A percentile compares a stretch with the other conserved stretches of the same genome.
Conservation (phyloP, 2,329 filamentous ascomycete genomes). For the Phialophora tarda region DNA sequence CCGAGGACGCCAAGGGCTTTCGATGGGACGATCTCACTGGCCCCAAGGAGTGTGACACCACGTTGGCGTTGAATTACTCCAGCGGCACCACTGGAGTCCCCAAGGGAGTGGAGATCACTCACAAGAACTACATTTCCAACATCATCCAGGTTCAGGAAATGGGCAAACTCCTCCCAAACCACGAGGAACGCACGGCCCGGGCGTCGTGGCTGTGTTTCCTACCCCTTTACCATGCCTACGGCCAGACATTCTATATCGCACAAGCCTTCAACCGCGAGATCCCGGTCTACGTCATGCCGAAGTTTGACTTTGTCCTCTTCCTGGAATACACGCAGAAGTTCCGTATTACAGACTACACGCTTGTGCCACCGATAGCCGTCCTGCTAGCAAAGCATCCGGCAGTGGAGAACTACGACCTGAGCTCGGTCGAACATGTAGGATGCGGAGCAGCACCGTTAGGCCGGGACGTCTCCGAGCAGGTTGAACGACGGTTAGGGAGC, state of each 20-base stretch:
- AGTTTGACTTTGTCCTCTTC: conserved; percentile 76
- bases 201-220: conserved; percentile 68
- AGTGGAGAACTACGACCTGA: conserved; percentile 70
- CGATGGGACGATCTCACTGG: conserved; percentile 43
- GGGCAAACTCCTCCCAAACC: conserved; percentile 54
- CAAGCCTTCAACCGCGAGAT: conserved; percentile 61
- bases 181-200: conserved; percentile 51
- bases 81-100: conserved; percentile 76
- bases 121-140: conserved; percentile 76
- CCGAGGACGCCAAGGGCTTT: conserved; percentile 36
- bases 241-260: conserved; percentile 73
- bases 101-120: conserved; percentile 83
- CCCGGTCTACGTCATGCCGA: conserved; percentile 77
- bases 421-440: conserved; percentile 63
- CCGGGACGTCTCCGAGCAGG: conserved; percentile 62
- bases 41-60: conserved; percentile 52
- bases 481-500: conserved; percentile 62
- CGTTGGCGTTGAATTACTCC: conserved; percentile 75
- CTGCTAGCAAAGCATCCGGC: conserved; percentile 73
- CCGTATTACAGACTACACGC: conserved; percentile 68
- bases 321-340: conserved; percentile 70
- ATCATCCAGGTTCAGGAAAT: conserved; percentile 32
- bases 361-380: conserved; percentile 78
- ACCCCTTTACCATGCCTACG: conserved; percentile 77
- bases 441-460: conserved; percentile 73